phyloP scores from a whole-genome alignment of 495 filamentous ascomycete species.

The Hyaloscypha bicolor region DNA sequence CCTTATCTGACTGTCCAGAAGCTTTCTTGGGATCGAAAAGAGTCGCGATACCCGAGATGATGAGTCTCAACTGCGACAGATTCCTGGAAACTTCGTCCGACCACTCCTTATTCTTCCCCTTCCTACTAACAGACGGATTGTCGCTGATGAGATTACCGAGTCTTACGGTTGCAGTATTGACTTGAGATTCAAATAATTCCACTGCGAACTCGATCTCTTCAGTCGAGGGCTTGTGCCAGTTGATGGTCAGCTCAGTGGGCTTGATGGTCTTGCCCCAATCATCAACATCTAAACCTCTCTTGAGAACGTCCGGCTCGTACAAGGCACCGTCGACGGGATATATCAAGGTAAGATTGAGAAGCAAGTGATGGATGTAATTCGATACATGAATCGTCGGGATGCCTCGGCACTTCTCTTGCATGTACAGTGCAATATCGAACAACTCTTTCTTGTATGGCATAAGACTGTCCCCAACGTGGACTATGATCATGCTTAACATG shows the following conservation, averaged over 20 bases:
- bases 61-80: conserved; percentile 79
- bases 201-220: conserved; percentile 87
- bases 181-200: conserved; percentile 80
- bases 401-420: conserved; percentile 92
- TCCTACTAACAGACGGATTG: conserved; percentile 82
- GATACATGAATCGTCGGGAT: conserved; percentile 94
- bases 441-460: conserved; percentile 85
- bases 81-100: conserved; percentile 94
- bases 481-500: conserved; percentile 97
- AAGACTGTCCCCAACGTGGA: conserved; percentile 90
- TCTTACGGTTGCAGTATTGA: conserved; percentile 55
- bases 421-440: conserved; percentile 88
- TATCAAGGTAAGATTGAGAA: conserved; percentile 93
- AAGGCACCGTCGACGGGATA: conserved; percentile 88
- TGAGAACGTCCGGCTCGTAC: conserved; percentile 68
- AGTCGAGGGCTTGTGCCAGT: conserved; percentile 83
- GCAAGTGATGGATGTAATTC: conserved; percentile 96
- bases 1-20: conserved; percentile 45
- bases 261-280: conserved; percentile 79
- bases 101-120: conserved; percentile 97
- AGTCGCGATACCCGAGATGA: conserved; percentile 83
- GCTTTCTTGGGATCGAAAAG: conserved; percentile 82
- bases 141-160: conserved; percentile 77
- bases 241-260: conserved; percentile 75
- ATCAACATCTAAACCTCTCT: conserved; percentile 55